These are phyloP conservation scores for Vickermania spadyakhi DNA, from an alignment of 208 protist species.

Conservation along the genomic window DNA sequence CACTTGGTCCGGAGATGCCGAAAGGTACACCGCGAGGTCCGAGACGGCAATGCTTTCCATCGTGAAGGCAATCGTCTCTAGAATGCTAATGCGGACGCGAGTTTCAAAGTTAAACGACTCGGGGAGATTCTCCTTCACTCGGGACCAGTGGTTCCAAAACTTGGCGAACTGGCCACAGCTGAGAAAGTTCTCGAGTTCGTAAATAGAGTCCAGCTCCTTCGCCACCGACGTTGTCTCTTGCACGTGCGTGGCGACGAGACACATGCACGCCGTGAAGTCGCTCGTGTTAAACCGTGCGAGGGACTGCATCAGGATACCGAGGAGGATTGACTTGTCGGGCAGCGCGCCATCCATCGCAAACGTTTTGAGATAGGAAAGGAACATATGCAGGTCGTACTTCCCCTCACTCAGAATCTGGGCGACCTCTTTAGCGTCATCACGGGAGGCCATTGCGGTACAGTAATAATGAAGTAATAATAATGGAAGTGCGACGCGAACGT, in stretches of 20 bases:
- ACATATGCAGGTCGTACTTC: constrained; percentile 73
- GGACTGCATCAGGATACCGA: constrained; percentile 72
- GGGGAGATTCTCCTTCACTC: constrained; percentile 50
- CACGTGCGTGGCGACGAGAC: constrained; percentile 69
- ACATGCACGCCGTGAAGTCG: constrained; percentile 84
- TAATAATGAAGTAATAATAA: constrained; percentile 7
- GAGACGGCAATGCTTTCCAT: constrained; percentile 41
- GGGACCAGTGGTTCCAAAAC: constrained; percentile 74
- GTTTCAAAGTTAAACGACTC: constrained; percentile 74
- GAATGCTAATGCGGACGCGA: constrained; percentile 63
- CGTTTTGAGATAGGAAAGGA: constrained; percentile 73
- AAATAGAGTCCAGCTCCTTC: constrained; percentile 73
- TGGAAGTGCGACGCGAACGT: too few species aligned
- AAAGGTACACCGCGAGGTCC: constrained; percentile 49
- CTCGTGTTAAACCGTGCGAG: constrained; percentile 78
- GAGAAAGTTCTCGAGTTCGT: constrained; percentile 85
- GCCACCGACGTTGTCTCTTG: constrained; percentile 66
- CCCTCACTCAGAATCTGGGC: constrained; percentile 69
- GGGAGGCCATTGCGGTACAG: constrained; percentile 13
- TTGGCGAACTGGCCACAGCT: constrained; percentile 65
- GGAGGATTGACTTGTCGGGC: constrained; percentile 65
- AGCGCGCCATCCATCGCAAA: constrained; percentile 47
- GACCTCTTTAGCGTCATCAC: constrained; percentile 56
- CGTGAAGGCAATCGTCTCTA: constrained; percentile 59
- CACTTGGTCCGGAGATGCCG: constrained; percentile 35